Evolutionary conservation across 2,329 filamentous ascomycete genomes (phyloP).

Genomic region (Cyphellophora attinorum): DNA sequence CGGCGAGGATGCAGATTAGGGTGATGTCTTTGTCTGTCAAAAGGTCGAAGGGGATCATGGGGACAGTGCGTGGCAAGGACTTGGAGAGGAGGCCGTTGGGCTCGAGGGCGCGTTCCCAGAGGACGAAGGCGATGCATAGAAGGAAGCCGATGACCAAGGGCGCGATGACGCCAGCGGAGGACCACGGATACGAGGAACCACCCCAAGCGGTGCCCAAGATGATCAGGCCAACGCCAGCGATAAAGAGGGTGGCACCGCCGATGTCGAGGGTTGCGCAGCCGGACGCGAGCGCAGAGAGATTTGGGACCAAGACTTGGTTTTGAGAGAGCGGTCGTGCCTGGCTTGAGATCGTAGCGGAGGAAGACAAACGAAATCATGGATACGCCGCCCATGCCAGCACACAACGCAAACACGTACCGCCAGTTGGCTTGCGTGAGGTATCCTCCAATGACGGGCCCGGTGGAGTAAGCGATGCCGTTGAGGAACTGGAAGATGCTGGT

Average conservation of each 20-base stretch:
- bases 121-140: constrained; percentile 26
- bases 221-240: constrained; percentile 31
- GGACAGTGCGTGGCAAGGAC: constrained; percentile 43
- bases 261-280: constrained; percentile 45
- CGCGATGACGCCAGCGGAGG: constrained; percentile 27
- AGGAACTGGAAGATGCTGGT: constrained; percentile 54
- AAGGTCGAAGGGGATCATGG: constrained; percentile 57
- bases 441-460: constrained; percentile 54
- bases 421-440: constrained; percentile 45
- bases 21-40: constrained; percentile 49
- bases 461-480: constrained; percentile 48
- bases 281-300: constrained; percentile 28
- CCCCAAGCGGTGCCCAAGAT: constrained; percentile 37
- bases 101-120: constrained; percentile 39
- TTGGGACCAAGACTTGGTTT: constrained; percentile 2
- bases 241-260: constrained; percentile 34
- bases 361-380: constrained; percentile 38
- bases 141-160: constrained; percentile 30
- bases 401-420: constrained; percentile 52
- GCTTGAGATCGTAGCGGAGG: constrained; percentile 48
- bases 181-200: constrained; percentile 34
- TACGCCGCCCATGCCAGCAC: constrained; percentile 10
- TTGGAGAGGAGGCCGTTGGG: constrained; percentile 38
- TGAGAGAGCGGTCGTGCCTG: constrained; percentile 25
- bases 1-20: constrained; percentile 54